Conservation (phyloP, 345 rosid genomes). For the Anastatica hierochuntica region DNA sequence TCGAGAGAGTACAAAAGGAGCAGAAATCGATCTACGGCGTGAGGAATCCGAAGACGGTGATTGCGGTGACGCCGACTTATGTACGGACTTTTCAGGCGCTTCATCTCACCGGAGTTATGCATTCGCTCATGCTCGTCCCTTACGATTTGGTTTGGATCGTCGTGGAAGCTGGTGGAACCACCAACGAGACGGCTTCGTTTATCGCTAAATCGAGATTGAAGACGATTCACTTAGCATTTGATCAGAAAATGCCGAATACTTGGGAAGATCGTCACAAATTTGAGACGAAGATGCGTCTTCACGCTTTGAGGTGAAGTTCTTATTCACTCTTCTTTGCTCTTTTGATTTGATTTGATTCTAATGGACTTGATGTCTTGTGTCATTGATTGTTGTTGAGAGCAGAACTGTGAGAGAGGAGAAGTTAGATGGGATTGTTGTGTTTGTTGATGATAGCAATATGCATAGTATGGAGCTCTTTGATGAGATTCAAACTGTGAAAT, state of each 20-base stretch:
- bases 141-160: constrained; percentile 93
- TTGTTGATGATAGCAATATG: constrained; percentile 95
- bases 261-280: constrained; percentile 67
- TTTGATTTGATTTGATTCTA: neutral
- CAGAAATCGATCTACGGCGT: constrained; percentile 71
- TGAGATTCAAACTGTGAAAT: constrained; percentile 80
- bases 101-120: constrained; percentile 91
- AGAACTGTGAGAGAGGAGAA: constrained; percentile 74
- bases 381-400: constrained; percentile 27
- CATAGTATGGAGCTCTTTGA: constrained; percentile 93
- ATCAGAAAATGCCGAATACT: constrained; percentile 54
- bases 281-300: constrained; percentile 80
- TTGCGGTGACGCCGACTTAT: constrained; percentile 87
- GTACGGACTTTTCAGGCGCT: constrained; percentile 95
- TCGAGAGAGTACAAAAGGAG: constrained; percentile 83
- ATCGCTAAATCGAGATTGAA: constrained; percentile 59
- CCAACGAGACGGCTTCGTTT: constrained; percentile 69
- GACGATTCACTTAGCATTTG: constrained; percentile 56
- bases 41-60: constrained; percentile 54
- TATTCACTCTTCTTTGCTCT: neutral
- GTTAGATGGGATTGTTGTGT: constrained; percentile 89
- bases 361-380: no score
- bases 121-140: constrained; percentile 83
- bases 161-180: constrained; percentile 83
- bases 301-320: constrained; percentile 51